Base-by-base conservation (phyloP, 192 early-diverging fungal genomes). In the Backusella tuberculispora region DNA sequence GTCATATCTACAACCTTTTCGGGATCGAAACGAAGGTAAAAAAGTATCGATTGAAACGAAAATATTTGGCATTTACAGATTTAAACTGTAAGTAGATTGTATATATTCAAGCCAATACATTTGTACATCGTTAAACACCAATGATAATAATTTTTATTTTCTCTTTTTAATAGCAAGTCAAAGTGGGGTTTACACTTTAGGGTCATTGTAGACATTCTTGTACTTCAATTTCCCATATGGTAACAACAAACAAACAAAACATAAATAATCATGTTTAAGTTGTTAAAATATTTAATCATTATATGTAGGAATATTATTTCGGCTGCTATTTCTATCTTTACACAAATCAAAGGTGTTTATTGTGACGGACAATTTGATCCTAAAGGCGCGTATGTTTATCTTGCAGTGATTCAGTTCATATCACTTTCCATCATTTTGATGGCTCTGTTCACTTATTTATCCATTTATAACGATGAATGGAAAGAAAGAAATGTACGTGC, bases 181-280 rank as follows among this genome's bases (percentile, higher is more conserved):
- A 82, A 82, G 63, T 82, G 81, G 81, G 81, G 81, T 44, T 63
- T 82, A 37, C 81, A 82, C 63, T 82, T 72, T 60, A 65, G 77
- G n/a, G 74, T 75, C 13, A 78, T 82, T 13, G 78, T 68, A 10
- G 74, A 82, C 15, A 78, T 82, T 42, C 53, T 75, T 26, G 81
- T 82, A n/a, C 75, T 76, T 53, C 81, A 82, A 66, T 82, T 73
- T 48, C 81, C 81, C 10, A 75, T 82, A 17, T 82, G 81, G 81
- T 82, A 69, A 71, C 69, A 56, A 56, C 19, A 24, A 24, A 56
- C 53, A 60, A 60, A 60, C 21, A 60, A 60, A 60, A 24, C 53
- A 60, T 19, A 19, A 60, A 24, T 60, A 10, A 60, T 21, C 21
- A 60, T 60, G 17, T 34, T 26, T 26, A 60, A 14, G 2, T 46